These are phyloP conservation scores for Acaromyces ingoldii DNA, from an alignment of 1,284 basidiomycete genomes.

Conservation along the genomic window DNA sequence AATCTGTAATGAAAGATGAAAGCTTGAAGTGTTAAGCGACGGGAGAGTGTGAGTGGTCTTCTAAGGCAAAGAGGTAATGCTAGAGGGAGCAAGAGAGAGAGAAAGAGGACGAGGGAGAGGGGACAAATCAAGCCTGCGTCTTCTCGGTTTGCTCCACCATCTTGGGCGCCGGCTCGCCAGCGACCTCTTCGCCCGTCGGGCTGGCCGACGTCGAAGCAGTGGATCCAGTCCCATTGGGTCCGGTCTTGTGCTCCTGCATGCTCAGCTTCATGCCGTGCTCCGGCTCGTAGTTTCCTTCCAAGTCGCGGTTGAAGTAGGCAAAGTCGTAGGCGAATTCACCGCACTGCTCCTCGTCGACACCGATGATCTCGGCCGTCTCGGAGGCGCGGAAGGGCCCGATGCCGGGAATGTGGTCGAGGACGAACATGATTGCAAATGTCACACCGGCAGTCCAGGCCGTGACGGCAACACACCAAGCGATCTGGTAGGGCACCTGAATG, in stretches of 20 bases:
- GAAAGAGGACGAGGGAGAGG: too few species aligned
- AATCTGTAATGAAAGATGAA: too few species aligned
- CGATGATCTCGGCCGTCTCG: slow-evolving; percentile 72
- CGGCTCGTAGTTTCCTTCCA: slow-evolving; percentile 38
- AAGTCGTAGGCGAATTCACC: slow-evolving; percentile 57
- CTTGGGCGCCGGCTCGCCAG: too few species aligned
- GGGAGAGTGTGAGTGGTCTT: too few species aligned
- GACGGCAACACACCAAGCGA: slow-evolving; percentile 70
- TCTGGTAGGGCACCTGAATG: slow-evolving; percentile 74
- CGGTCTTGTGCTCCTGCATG: neutral
- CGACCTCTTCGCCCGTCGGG: too few species aligned
- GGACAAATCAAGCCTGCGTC: too few species aligned
- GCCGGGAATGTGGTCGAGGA: slow-evolving; percentile 67
- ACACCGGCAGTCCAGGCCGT: slow-evolving; percentile 59
- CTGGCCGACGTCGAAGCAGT: too few species aligned
- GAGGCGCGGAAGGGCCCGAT: slow-evolving; percentile 68
- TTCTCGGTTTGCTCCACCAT: too few species aligned
- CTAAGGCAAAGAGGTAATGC: too few species aligned
- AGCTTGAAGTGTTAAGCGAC: too few species aligned
- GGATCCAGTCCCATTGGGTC: too few species aligned
- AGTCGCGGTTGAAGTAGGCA: slow-evolving; percentile 37
- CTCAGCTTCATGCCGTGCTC: slow-evolving; percentile 2
- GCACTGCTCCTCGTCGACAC: slow-evolving; percentile 69
- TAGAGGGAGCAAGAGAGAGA: too few species aligned
- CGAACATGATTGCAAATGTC: slow-evolving; percentile 59